Conservation (phyloP, 2,329 filamentous ascomycete species). For the Claviceps paspali region DNA sequence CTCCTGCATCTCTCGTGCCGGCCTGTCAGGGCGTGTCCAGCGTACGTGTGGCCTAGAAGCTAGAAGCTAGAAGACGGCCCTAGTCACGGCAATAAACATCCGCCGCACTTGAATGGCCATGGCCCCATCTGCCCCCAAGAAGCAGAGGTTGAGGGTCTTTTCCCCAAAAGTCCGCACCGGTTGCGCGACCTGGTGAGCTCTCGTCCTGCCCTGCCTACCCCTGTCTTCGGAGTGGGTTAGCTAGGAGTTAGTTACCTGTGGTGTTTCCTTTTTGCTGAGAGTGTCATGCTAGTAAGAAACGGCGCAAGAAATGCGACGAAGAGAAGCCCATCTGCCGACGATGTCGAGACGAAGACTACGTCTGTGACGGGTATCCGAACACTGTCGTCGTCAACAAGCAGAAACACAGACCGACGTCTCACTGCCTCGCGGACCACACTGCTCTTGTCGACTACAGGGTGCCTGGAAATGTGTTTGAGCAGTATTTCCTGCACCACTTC, state of each 20-base stretch:
- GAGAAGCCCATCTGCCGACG: conserved; percentile 2
- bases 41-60: background rate
- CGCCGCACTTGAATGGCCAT: conserved; percentile 1
- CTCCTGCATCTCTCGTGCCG: background rate
- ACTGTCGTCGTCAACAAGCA: background rate
- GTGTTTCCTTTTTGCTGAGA: background rate
- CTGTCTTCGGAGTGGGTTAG: too few relatives aligned
- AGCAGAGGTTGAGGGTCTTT: conserved; percentile 1
- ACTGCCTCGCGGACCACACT: background rate
- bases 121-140: conserved; percentile 1
- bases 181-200: conserved; percentile 3
- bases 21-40: background rate
- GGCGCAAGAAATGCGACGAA: conserved; percentile 4
- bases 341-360: conserved; percentile 2
- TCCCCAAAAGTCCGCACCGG: conserved; percentile 4
- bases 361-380: conserved; percentile 1
- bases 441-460: background rate
- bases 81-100: background rate
- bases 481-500: conserved; percentile 4
- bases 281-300: conserved; percentile 1
- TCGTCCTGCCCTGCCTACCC: background rate
- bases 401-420: background rate
- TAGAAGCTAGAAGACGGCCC: background rate
- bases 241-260: too few relatives aligned
- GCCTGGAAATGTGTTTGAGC: conserved; percentile 1